phyloP scores from a whole-genome alignment of 306 rosid genomes.

The Prunus davidiana region DNA sequence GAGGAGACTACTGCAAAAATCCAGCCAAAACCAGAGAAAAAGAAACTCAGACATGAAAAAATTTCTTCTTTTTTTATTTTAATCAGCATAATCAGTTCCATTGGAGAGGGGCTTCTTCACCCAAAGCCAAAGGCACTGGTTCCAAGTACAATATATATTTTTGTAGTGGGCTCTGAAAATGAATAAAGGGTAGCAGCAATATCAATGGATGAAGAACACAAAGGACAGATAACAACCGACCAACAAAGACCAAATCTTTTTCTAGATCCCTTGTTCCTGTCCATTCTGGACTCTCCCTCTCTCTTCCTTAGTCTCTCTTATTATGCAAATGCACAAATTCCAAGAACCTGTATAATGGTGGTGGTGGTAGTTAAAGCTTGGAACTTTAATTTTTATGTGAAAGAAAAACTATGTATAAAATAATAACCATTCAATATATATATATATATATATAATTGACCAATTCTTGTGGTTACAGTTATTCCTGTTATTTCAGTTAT shows the following conservation, averaged over 20 bases:
- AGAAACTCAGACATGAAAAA: background rate
- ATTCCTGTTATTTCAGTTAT: constrained; percentile 63
- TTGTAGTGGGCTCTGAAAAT: constrained; percentile 24
- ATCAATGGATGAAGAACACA: constrained; percentile 39
- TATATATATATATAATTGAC: background rate
- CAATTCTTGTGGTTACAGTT: constrained; percentile 42
- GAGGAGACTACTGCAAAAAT: background rate
- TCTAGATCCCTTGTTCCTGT: constrained; percentile 41
- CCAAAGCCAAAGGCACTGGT: no score
- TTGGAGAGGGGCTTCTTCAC: constrained; percentile 8
- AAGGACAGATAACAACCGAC: constrained; percentile 52
- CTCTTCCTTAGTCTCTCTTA: constrained; percentile 2
- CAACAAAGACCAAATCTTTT: constrained; percentile 62
- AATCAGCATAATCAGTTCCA: background rate
- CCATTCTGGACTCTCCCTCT: no score
- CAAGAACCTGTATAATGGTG: constrained; percentile 32
- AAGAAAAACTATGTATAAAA: background rate
- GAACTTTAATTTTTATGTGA: background rate
- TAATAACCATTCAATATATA: background rate
- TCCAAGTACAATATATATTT: no score
- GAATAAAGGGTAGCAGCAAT: constrained; percentile 47
- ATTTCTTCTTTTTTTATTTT: background rate
- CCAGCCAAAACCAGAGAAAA: constrained; percentile 1
- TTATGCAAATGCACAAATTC: constrained; percentile 48
- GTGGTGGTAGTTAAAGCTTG: constrained; percentile 23